phyloP scores from a whole-genome alignment of 768 basidiomycete species.

The Gymnopilus junonius region DNA sequence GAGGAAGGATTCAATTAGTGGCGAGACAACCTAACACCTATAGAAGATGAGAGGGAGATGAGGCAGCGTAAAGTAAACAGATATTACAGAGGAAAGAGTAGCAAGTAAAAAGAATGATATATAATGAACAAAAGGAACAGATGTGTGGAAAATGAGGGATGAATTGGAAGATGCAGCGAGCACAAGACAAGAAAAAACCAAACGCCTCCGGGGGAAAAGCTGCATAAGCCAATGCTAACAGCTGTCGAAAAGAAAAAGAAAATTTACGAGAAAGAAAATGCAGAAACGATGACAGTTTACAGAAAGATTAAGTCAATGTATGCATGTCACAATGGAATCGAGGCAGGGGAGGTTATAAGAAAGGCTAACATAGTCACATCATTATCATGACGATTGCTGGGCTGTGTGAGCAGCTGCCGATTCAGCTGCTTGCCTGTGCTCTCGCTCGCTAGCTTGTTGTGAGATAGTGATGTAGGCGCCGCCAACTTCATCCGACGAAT shows the following conservation, averaged over 20 bases:
- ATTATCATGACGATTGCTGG: conserved; percentile 30
- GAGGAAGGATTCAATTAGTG: conserved; percentile 24
- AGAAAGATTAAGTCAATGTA: conserved; percentile 17
- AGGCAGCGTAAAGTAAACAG: conserved; percentile 19
- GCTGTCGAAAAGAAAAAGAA: conserved; percentile 15
- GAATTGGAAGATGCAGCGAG: conserved; percentile 10
- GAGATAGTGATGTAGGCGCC: conserved; percentile 89
- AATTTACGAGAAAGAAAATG: conserved; percentile 20
- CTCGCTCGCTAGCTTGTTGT: conserved; percentile 76
- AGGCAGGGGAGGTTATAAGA: conserved; percentile 1
- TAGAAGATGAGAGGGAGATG: conserved; percentile 16
- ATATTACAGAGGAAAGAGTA: conserved; percentile 23
- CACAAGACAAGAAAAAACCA: conserved; percentile 12
- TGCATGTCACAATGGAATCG: neutral
- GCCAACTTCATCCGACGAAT: conserved; percentile 72
- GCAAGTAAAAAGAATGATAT: conserved; percentile 17
- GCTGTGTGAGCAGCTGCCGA: conserved; percentile 26
- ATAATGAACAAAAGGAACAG: conserved; percentile 6
- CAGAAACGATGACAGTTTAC: neutral
- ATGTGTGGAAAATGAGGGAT: conserved; percentile 9
- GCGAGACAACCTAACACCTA: conserved; percentile 13
- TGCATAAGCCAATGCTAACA: conserved; percentile 18
- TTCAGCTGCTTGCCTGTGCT: conserved; percentile 47
- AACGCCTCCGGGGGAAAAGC: conserved; percentile 27
- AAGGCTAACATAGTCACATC: conserved; percentile 10